Percentiles rank a stretch among this genome's conserved stretches.
These are phyloP conservation scores for Fusarium verticillioides DNA, from an alignment of 2,329 filamentous ascomycete genomes.

Conservation along the genomic window DNA sequence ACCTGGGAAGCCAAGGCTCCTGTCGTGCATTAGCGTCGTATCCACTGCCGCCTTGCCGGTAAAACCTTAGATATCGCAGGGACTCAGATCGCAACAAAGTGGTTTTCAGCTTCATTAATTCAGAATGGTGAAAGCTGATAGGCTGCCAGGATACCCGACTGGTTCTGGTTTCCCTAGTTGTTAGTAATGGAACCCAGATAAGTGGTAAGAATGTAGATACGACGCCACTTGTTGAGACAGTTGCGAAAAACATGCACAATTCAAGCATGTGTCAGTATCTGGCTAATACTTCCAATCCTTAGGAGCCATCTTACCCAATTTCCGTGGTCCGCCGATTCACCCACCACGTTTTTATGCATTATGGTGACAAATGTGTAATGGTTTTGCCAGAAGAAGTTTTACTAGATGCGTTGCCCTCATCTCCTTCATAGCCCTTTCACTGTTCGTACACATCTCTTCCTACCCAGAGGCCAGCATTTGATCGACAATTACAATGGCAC, in stretches of 20 bases:
- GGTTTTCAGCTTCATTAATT: background rate
- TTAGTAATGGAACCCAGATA: background rate
- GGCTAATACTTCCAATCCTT: background rate
- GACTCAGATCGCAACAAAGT: background rate
- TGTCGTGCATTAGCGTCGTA: background rate
- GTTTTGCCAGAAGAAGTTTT: no score
- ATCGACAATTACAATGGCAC: background rate
- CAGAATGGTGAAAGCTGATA: rapidly evolving
- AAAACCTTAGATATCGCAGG: background rate
- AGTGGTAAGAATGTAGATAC: background rate
- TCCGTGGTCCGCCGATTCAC: background rate
- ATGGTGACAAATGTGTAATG: no score
- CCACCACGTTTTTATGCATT: no score
- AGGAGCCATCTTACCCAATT: no score
- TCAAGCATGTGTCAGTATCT: background rate
- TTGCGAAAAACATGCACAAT: background rate
- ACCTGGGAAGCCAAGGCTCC: background rate
- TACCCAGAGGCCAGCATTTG: no score
- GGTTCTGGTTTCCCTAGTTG: background rate
- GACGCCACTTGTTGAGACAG: background rate
- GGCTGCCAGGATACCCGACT: background rate
- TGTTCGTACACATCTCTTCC: no score
- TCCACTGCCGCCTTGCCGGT: background rate
- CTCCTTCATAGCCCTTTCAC: no score
- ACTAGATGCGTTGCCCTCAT: no score